A percentile compares a stretch with the other conserved stretches of the same genome.
phyloP scores from a whole-genome alignment of 2,329 filamentous ascomycete genomes.

The Myotisia sp. region DNA sequence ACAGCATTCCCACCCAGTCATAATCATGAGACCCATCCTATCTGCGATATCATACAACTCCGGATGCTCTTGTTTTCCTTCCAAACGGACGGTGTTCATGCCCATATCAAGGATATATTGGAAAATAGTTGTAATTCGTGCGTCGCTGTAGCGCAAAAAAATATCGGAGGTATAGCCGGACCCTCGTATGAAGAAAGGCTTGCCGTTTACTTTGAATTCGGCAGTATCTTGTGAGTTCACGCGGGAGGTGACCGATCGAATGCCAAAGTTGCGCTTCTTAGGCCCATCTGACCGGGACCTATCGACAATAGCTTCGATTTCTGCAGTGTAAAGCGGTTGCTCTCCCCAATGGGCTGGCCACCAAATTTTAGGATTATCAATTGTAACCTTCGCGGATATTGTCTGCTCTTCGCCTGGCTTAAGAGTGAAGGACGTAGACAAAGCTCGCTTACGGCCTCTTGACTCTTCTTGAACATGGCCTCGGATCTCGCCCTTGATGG shows the following conservation, averaged over 20 bases:
- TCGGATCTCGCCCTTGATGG: constrained; percentile 13
- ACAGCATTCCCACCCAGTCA: constrained; percentile 53
- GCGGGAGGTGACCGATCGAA: constrained; percentile 39
- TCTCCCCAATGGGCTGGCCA: constrained; percentile 5
- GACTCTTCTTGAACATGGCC: constrained; percentile 14
- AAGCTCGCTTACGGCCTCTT: constrained; percentile 10
- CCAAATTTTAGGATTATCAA: constrained; percentile 5
- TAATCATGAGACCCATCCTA: constrained; percentile 45
- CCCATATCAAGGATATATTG: constrained; percentile 46
- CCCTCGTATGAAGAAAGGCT: constrained; percentile 47
- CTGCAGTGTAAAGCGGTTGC: constrained; percentile 15
- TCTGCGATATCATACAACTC: constrained; percentile 47
- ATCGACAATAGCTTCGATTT: constrained; percentile 18
- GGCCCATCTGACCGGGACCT: constrained; percentile 22
- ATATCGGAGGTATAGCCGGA: constrained; percentile 48
- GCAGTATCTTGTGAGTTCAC: constrained; percentile 42
- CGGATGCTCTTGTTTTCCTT: constrained; percentile 51
- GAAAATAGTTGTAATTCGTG: constrained; percentile 37
- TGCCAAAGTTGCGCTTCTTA: constrained; percentile 33
- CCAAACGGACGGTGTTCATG: constrained; percentile 48
- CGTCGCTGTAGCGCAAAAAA: constrained; percentile 43
- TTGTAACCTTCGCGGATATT: constrained; percentile 23
- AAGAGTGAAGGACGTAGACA: constrained; percentile 27
- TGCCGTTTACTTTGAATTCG: constrained; percentile 41
- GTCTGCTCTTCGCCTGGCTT: constrained; percentile 26